Conservation (phyloP, 495 filamentous ascomycete species). For the Saxispiralis lemnorum region DNA sequence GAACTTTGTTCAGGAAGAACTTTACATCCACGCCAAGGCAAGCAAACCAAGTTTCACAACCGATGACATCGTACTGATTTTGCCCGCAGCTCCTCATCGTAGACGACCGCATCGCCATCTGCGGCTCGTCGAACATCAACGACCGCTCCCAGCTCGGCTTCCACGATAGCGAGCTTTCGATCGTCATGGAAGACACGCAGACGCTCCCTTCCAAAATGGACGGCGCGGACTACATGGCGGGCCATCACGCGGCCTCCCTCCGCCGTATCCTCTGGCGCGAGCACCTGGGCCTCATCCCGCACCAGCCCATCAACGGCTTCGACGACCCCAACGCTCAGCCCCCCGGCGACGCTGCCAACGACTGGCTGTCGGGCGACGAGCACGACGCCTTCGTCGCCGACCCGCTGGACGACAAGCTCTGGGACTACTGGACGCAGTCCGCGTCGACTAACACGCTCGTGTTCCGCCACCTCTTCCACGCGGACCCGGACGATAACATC, state of each 20-base stretch:
- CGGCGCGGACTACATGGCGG: conserved; percentile 55
- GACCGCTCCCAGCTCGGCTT: conserved; percentile 78
- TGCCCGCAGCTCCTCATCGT: conserved; percentile 44
- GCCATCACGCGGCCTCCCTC: conserved; percentile 60
- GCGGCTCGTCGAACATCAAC: conserved; percentile 82
- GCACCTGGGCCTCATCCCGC: conserved; percentile 66
- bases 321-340: conserved; percentile 67
- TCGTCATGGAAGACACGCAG: conserved; percentile 76
- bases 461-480: conserved; percentile 80
- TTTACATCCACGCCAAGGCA: conserved; percentile 78
- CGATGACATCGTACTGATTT: conserved; percentile 4
- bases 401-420: conserved; percentile 61
- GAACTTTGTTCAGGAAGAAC: conserved; percentile 84
- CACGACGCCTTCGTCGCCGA: conserved; percentile 65
- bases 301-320: conserved; percentile 52
- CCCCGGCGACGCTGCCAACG: conserved; percentile 56
- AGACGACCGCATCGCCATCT: conserved; percentile 66
- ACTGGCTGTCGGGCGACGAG: conserved; percentile 38
- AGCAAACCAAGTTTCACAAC: conserved; percentile 17
- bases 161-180: conserved; percentile 82
- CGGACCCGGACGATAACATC: conserved; percentile 79
- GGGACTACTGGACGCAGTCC: conserved; percentile 64
- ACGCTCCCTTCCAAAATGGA: conserved; percentile 61
- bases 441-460: conserved; percentile 66
- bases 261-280: conserved; percentile 81